Evolutionary conservation across 2,329 filamentous ascomycete species (phyloP), one percentile per base, ranked within the genome.

Genomic region (Bipolaris bicolor): DNA sequence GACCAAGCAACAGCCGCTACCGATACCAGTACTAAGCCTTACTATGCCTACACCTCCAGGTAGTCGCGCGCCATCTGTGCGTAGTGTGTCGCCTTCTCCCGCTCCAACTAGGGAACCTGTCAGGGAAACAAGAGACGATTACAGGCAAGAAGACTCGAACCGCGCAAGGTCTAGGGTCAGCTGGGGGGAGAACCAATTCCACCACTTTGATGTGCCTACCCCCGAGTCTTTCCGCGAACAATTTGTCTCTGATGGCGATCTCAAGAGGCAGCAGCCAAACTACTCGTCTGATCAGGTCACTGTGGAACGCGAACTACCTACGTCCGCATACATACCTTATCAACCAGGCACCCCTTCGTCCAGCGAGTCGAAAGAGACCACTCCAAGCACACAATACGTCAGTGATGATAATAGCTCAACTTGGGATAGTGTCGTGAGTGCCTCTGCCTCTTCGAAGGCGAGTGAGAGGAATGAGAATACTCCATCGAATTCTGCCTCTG

Each of bases 31-130:
- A n/a, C 76, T 88, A 15, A 84, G 82, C 41, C 74, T 87, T 22
- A 84, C 86, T 51, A 80, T 83, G 45, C 83, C 85, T 2, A 87
- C 85, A 6, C 85, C 85, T 16, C 85, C 85, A 18, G 80, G 78
- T 18, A 84, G 82, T 57, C 64, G 73, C 55, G 78, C 76, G 22
- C 76, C 76, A 9, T 73, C 72, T 26, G 71, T 73, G 16, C 74
- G 72, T 31, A 75, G 72, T 34, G 67, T 67, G 7, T 78, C 75
- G 24, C 40, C 69, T 15, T 74, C 71, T 20, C 65, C 73, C 16
- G 77, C 76, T 2, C 77, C 77, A 2, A 64, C 60, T 3, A 70
- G 72, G 13, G 67, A 72, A 43, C 72, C 73, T 7, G 52, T 64
- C 7, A 60, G 67, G 15, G 61, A 66, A n/a, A 62, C 53, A 1